These are phyloP conservation scores for Aspergillus spinulosporus DNA, from an alignment of 2,329 filamentous ascomycete species.

Conservation along the genomic window DNA sequence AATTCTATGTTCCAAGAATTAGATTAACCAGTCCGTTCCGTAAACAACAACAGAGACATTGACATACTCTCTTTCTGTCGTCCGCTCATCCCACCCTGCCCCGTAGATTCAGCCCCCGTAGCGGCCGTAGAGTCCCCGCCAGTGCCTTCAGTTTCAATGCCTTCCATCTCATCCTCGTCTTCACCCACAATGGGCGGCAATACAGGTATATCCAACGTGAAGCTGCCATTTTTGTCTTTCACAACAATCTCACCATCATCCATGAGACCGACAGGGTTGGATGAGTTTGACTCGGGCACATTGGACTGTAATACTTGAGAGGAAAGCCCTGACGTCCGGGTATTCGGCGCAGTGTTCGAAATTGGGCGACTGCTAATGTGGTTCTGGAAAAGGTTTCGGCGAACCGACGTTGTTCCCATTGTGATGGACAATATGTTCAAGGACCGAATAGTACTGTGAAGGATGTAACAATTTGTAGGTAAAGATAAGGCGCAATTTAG, in stretches of 20 bases:
- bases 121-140: conserved; percentile 54
- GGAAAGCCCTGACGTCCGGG: conserved; percentile 25
- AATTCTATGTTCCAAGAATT: conserved; percentile 39
- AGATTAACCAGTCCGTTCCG: not conserved
- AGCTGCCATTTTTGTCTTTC: conserved; percentile 51
- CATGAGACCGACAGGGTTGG: conserved; percentile 24
- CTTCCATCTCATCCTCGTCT: conserved; percentile 45
- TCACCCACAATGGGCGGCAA: conserved; percentile 41
- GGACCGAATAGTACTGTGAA: not conserved
- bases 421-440: not conserved
- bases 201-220: conserved; percentile 48
- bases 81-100: conserved; percentile 29
- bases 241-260: conserved; percentile 52
- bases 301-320: conserved; percentile 26
- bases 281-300: conserved; percentile 25
- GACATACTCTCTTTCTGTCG: conserved; percentile 45
- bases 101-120: conserved; percentile 57
- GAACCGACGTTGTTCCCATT: conserved; percentile 40
- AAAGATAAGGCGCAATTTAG: not conserved
- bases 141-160: conserved; percentile 53
- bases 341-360: conserved; percentile 24
- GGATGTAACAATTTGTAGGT: not conserved
- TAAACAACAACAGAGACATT: not conserved
- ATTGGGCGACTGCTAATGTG: conserved; percentile 46
- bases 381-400: conserved; percentile 48